Conservation (phyloP, 768 basidiomycete genomes). For the Lyophyllum decastes region DNA sequence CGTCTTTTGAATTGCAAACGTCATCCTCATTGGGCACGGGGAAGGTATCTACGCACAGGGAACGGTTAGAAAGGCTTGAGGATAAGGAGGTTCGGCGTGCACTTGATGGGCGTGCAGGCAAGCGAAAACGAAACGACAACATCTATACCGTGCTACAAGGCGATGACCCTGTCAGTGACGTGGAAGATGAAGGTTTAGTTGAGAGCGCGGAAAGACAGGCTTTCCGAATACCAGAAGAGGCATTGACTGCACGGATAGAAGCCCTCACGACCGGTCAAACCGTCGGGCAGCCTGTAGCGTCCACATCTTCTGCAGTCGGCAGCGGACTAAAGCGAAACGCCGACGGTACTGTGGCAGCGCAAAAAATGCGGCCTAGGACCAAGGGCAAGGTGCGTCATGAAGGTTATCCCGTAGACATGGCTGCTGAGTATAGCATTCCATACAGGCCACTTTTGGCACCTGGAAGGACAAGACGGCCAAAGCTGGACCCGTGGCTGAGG, state of each 20-base stretch:
- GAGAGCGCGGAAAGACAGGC: conserved; percentile 1
- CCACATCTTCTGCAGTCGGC: conserved; percentile 43
- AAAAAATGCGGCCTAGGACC: conserved; percentile 48
- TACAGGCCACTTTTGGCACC: conserved; percentile 43
- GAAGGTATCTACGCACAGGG: conserved; percentile 58
- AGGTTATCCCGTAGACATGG: conserved; percentile 21
- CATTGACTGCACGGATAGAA: not conserved
- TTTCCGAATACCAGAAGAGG: not conserved
- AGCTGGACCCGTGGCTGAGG: conserved; percentile 24
- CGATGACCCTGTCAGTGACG: conserved; percentile 25
- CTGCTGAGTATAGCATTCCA: conserved; percentile 3
- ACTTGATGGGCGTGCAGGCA: conserved; percentile 47
- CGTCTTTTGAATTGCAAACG: conserved; percentile 64
- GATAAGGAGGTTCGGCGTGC: conserved; percentile 57
- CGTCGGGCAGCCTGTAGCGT: conserved; percentile 12
- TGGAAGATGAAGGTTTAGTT: conserved; percentile 25
- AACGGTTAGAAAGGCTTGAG: conserved; percentile 58
- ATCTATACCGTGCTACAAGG: conserved; percentile 38
- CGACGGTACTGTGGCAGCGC: conserved; percentile 59
- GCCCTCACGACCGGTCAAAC: not conserved
- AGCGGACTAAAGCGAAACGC: conserved; percentile 66
- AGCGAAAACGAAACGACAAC: conserved; percentile 48
- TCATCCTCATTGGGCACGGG: conserved; percentile 86
- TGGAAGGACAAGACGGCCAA: conserved; percentile 45
- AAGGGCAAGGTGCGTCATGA: conserved; percentile 42